phyloP scores from a whole-genome alignment of 176 grass and related monocot genomes.

The Alopecurus myosuroides region DNA sequence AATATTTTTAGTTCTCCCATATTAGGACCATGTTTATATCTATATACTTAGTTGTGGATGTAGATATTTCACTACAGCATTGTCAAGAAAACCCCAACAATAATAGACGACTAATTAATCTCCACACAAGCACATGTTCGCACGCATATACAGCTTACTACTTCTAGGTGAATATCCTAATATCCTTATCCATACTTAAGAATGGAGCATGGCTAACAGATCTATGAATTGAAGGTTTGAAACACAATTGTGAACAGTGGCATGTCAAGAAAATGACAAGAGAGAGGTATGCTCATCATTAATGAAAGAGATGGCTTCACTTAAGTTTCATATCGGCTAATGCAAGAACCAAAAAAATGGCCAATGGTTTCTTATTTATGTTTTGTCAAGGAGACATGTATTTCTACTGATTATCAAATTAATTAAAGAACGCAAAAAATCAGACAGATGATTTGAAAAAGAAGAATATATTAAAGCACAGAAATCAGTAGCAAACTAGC shows the following conservation, averaged over 20 bases:
- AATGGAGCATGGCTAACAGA: background rate
- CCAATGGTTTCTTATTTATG: background rate
- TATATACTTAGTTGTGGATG: background rate
- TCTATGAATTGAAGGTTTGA: background rate
- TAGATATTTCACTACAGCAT: background rate
- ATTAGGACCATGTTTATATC: background rate
- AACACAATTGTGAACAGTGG: background rate
- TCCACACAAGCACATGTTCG: background rate
- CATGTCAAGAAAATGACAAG: background rate
- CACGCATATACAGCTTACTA: background rate
- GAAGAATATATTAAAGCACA: background rate
- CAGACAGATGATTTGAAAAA: background rate
- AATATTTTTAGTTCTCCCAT: background rate
- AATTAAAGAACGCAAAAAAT: background rate
- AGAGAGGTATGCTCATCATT: background rate
- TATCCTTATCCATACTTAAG: background rate
- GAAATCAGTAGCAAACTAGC: background rate
- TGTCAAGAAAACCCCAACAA: background rate
- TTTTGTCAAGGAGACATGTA: background rate
- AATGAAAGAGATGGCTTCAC: background rate
- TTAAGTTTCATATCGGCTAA: background rate
- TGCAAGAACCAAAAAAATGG: constrained; percentile 14
- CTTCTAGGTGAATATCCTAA: background rate
- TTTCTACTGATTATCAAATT: background rate
- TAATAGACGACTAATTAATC: background rate